Evolutionary conservation across 352 stramenopile species (phyloP).

Genomic region (Achlya hypogyna): DNA sequence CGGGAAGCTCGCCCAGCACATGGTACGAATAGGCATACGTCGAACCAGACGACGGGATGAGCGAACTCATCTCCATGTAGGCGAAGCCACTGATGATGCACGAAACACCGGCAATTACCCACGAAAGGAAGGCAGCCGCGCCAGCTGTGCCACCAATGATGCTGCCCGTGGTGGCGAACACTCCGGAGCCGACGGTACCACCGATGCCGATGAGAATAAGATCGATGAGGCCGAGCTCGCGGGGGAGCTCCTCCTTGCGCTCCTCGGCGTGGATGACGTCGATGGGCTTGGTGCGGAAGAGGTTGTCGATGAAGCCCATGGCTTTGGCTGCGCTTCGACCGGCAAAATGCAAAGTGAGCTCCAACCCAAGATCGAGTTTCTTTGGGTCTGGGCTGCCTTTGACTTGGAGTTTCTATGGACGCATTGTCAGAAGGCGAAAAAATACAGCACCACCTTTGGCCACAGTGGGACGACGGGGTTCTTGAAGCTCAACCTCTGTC

Average conservation of each 20-base stretch:
- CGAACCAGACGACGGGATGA: constrained; percentile 46
- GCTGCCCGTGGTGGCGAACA: constrained; percentile 42
- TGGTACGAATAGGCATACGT: constrained; percentile 69
- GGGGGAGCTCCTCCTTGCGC: constrained; percentile 30
- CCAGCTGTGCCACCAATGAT: constrained; percentile 26
- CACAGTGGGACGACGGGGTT: background rate
- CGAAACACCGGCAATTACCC: constrained; percentile 30
- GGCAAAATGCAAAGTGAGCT: background rate
- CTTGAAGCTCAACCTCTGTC: background rate
- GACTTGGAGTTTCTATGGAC: background rate
- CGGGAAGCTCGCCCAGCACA: constrained; percentile 57
- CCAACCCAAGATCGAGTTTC: background rate
- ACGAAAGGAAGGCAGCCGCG: constrained; percentile 33
- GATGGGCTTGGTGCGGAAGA: constrained; percentile 16
- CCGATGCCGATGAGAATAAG: constrained; percentile 34
- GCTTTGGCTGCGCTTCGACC: background rate
- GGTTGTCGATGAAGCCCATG: constrained; percentile 8
- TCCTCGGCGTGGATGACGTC: constrained; percentile 37
- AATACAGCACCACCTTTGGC: background rate
- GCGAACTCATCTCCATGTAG: constrained; percentile 41
- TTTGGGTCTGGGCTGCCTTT: no score
- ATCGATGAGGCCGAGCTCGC: constrained; percentile 16
- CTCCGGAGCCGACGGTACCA: constrained; percentile 32
- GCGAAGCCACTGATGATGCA: constrained; percentile 34
- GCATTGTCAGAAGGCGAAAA: background rate